Evolutionary conservation across 148 eudicot species (phyloP).

Genomic region (Silene conica): DNA sequence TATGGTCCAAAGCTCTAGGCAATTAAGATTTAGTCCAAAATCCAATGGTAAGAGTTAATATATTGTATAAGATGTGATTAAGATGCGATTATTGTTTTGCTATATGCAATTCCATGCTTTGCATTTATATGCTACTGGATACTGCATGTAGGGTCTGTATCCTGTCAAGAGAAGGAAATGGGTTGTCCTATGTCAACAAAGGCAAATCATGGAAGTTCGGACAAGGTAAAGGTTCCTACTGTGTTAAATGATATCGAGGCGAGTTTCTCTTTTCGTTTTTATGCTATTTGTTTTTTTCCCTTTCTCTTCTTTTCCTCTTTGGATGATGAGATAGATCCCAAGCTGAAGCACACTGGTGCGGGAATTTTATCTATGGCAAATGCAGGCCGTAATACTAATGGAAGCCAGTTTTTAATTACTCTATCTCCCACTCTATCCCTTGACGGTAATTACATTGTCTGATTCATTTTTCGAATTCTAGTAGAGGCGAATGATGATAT

Average conservation of each 20-base stretch:
- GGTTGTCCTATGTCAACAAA: constrained; percentile 1
- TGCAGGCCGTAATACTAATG: no score
- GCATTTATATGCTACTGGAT: neutral
- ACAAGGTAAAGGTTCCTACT: neutral
- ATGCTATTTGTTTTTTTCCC: neutral
- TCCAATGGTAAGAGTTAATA: constrained; percentile 17
- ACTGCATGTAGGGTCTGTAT: constrained; percentile 11
- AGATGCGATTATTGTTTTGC: no score
- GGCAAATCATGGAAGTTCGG: constrained; percentile 1
- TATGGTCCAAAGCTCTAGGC: constrained; percentile 9
- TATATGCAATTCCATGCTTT: no score
- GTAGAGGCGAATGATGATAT: no score
- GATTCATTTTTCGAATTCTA: no score
- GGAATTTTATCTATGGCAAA: no score
- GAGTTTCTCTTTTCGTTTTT: neutral
- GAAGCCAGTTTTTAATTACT: no score
- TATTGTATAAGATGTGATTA: neutral
- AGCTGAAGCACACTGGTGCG: neutral
- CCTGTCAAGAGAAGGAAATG: constrained; percentile 6
- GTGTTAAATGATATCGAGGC: constrained; percentile 12
- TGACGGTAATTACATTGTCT: no score
- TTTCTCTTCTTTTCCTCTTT: no score
- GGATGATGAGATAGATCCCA: no score
- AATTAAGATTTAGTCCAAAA: constrained; percentile 13
- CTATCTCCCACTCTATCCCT: no score